Evolutionary conservation across 768 basidiomycete species (phyloP), one percentile per base, ranked within the genome.

Genomic region (Termitomyces sp.): DNA sequence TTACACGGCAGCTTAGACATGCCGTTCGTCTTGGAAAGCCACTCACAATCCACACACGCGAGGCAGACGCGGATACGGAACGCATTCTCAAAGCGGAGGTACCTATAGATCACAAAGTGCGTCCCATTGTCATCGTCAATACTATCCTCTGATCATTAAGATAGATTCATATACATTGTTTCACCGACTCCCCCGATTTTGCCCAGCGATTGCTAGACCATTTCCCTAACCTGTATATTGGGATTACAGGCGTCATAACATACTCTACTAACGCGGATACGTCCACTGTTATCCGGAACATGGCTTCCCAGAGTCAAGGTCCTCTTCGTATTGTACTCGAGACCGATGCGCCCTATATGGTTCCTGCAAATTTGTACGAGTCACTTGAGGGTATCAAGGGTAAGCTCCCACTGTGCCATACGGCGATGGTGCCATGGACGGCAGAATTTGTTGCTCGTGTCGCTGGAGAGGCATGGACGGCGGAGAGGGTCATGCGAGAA

Each of bases 261-360:
- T 94, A 89, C 66, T 65, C 88, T 0, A 83, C 85, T 0, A 94
- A 94, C 66, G 61, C 74, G 44, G 84, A 92, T 64, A 94, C 92
- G 0, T 73, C 87, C 12, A 71, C 75, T 1, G 81, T 90, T 51
- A 75, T 94, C n/a, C 81, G 79, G 2, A 75, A 80, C 39, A 78
- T 89, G 76, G 65, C 71, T 4, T 42, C 68, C 13, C 50, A 65
- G 24, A 55, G 63, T 60, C 62, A 60, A 4, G 59, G 64, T 12
- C 68, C 70, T 4, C 68, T 78, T 2, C 77, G 82, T 41, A 82
- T 87, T 48, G 69, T 93, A 0, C 77, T 94, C 3, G 92, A 94
- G 70, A 92, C 92, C 0, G 92, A 94, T 62, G 91, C 90, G 3
- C 92, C 92, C 0, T 94, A 81, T 73, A 94, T 94, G 92, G 79